These are phyloP conservation scores for Bauhinia variegata DNA, from an alignment of 306 rosid genomes.

Conservation along the genomic window DNA sequence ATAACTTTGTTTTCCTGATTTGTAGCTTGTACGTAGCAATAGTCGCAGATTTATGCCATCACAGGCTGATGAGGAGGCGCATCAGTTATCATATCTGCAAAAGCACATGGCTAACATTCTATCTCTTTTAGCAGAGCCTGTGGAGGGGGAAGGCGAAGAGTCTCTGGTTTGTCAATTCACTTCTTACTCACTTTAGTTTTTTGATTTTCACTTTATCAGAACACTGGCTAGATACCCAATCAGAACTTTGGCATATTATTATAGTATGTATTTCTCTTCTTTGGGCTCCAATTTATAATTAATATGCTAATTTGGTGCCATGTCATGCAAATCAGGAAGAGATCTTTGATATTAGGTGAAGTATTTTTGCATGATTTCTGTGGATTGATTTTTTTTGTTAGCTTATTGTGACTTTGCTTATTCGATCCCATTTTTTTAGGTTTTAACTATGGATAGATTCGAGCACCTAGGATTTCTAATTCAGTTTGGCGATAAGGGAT, in stretches of 20 bases:
- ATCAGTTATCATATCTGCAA: slow-evolving; percentile 84
- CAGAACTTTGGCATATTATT: background rate
- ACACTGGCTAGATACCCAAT: slow-evolving; percentile 9
- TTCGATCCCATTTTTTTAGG: slow-evolving; percentile 55
- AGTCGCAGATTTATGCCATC: slow-evolving; percentile 84
- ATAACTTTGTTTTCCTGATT: slow-evolving; percentile 35
- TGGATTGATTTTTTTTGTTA: no score
- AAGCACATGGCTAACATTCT: slow-evolving; percentile 82
- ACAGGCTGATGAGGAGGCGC: slow-evolving; percentile 91
- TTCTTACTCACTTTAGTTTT: slow-evolving; percentile 11
- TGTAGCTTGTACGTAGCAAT: slow-evolving; percentile 97
- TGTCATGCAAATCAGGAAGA: slow-evolving; percentile 5
- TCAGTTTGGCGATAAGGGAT: slow-evolving; percentile 87
- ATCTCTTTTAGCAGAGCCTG: slow-evolving; percentile 81
- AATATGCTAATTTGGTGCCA: slow-evolving; percentile 15
- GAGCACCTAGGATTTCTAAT: slow-evolving; percentile 93
- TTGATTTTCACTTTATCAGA: slow-evolving; percentile 18
- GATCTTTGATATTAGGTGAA: no score
- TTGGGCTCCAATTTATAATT: slow-evolving; percentile 19
- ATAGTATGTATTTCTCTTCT: slow-evolving; percentile 8
- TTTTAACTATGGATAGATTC: slow-evolving; percentile 85
- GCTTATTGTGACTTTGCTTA: slow-evolving; percentile 35
- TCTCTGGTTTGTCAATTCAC: slow-evolving; percentile 69
- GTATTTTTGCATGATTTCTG: no score
- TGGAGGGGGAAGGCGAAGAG: slow-evolving; percentile 79